phyloP scores from a whole-genome alignment of 2,329 filamentous ascomycete species.

The Arthrobotrys conoides region DNA sequence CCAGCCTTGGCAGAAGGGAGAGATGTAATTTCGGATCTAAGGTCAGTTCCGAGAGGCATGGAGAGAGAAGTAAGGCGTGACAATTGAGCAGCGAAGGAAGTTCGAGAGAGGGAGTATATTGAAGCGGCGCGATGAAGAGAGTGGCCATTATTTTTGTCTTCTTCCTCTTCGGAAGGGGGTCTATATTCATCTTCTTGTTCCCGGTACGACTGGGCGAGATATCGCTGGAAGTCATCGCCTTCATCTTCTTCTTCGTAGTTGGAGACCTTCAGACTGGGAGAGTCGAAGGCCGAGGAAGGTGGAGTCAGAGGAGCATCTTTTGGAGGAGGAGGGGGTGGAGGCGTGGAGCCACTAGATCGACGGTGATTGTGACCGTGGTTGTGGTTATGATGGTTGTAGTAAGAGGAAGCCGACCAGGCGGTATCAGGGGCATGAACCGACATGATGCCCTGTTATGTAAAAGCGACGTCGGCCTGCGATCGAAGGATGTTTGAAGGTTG shows the following conservation, averaged over 20 bases:
- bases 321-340: constrained; percentile 52
- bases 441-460: neutral
- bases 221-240: constrained; percentile 56
- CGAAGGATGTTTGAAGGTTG: neutral
- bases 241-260: constrained; percentile 42
- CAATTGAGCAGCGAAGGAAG: constrained; percentile 92
- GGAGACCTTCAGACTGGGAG: constrained; percentile 45
- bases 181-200: constrained; percentile 19
- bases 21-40: constrained; percentile 85
- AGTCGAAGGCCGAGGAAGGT: constrained; percentile 48
- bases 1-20: constrained; percentile 89
- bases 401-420: constrained; percentile 40
- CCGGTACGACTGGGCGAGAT: constrained; percentile 55
- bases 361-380: neutral
- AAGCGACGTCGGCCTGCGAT: constrained; percentile 39
- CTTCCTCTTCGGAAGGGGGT: constrained; percentile 45
- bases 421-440: constrained; percentile 53
- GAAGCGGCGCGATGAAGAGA: constrained; percentile 76
- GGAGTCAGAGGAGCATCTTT: constrained; percentile 58
- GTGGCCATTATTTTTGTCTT: constrained; percentile 44
- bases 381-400: constrained; percentile 14
- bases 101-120: constrained; percentile 91
- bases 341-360: constrained; percentile 37
- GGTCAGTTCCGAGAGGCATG: constrained; percentile 84
- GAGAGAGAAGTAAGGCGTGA: constrained; percentile 91